These are phyloP conservation scores for Avicennia marina DNA, from an alignment of 257 asterid genomes.

Conservation along the genomic window DNA sequence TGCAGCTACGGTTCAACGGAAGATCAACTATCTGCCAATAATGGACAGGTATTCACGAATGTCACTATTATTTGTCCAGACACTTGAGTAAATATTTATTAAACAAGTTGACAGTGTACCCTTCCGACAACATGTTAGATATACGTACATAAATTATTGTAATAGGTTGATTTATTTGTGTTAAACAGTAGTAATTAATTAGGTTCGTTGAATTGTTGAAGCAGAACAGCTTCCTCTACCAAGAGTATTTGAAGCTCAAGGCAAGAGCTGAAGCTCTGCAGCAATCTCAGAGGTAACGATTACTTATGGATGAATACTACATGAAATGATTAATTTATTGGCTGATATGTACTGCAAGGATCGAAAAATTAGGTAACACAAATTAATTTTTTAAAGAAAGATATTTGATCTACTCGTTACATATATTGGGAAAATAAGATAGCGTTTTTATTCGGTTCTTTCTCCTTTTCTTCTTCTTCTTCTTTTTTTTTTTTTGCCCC, in stretches of 20 bases:
- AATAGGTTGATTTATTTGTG: neutral
- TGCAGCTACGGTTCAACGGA: slow-evolving; percentile 42
- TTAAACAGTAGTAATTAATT: neutral
- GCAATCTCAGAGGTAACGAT: slow-evolving; percentile 55
- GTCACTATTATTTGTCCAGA: neutral
- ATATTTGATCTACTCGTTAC: neutral
- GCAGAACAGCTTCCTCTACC: slow-evolving; percentile 46
- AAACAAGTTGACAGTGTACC: neutral
- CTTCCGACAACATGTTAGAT: neutral
- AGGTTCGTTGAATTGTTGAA: slow-evolving; percentile 1
- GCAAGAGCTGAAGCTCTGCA: slow-evolving; percentile 45
- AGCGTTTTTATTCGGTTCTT: neutral
- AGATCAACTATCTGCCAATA: slow-evolving; percentile 32
- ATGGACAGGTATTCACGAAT: slow-evolving; percentile 51
- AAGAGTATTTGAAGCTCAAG: slow-evolving; percentile 56
- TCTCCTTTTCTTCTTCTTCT: too few species aligned
- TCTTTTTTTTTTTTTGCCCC: neutral
- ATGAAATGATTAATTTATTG: too few species aligned
- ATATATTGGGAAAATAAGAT: neutral
- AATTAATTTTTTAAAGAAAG: neutral
- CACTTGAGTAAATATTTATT: neutral
- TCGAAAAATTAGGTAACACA: too few species aligned
- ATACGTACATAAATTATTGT: neutral
- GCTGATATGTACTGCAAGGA: too few species aligned
- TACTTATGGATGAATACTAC: too few species aligned